phyloP scores from a whole-genome alignment of 495 filamentous ascomycete species.

The Xeromyces bisporus region DNA sequence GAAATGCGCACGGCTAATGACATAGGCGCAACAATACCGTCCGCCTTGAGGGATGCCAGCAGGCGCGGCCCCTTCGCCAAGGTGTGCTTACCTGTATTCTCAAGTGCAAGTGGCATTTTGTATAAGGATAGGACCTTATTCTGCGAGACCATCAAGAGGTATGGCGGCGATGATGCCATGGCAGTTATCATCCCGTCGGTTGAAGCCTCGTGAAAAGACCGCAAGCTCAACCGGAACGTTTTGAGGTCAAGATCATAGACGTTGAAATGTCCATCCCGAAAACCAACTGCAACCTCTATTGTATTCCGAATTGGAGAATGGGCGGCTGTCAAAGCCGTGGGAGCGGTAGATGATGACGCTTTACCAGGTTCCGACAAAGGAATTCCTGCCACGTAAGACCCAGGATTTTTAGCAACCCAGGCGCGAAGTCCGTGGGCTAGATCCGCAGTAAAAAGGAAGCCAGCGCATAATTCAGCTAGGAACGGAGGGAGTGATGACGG shows the following conservation, averaged over 20 bases:
- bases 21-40: constrained; percentile 62
- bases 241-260: constrained; percentile 42
- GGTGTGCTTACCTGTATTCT: constrained; percentile 1
- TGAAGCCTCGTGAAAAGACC: constrained; percentile 37
- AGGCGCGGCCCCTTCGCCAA: constrained; percentile 32
- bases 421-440: constrained; percentile 48
- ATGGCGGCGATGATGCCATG: constrained; percentile 59
- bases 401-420: constrained; percentile 51
- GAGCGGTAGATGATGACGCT: constrained; percentile 15
- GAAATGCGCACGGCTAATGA: constrained; percentile 58
- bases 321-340: constrained; percentile 55
- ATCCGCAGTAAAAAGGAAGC: constrained; percentile 68
- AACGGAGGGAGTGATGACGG: constrained; percentile 37
- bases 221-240: constrained; percentile 22
- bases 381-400: constrained; percentile 16
- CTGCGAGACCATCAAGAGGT: constrained; percentile 59
- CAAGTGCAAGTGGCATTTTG: constrained; percentile 25
- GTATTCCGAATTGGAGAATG: constrained; percentile 13
- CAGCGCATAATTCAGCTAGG: constrained; percentile 55
- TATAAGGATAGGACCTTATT: constrained; percentile 62
- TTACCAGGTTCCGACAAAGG: constrained; percentile 5
- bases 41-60: constrained; percentile 65
- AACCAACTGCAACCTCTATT: constrained; percentile 47
- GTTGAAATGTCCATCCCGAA: constrained; percentile 55
- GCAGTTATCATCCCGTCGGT: constrained; percentile 52